These are phyloP conservation scores for Claviceps citrina DNA, from an alignment of 2,329 filamentous ascomycete genomes.

Conservation along the genomic window DNA sequence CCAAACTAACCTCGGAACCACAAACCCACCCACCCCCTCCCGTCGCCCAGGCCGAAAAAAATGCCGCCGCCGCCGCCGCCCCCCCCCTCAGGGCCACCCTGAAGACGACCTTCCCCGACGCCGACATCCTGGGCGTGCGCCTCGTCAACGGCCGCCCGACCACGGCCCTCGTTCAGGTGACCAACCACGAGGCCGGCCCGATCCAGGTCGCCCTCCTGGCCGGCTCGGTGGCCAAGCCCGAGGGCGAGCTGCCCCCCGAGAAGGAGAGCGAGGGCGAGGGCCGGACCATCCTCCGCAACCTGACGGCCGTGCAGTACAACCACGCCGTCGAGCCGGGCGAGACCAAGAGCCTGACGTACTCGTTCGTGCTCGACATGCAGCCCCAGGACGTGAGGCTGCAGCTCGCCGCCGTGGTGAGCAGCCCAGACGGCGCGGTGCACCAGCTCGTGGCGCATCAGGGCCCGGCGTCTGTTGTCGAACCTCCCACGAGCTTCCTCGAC, in stretches of 20 bases:
- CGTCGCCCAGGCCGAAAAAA: no score
- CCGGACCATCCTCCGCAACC: conserved; percentile 59
- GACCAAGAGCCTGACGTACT: conserved; percentile 63
- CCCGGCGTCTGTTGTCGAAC: conserved; percentile 74
- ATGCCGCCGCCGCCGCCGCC: background rate
- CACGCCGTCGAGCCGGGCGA: conserved; percentile 60
- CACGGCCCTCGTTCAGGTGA: conserved; percentile 64
- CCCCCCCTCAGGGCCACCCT: conserved; percentile 34
- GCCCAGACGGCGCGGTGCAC: conserved; percentile 52
- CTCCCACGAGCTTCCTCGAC: conserved; percentile 81
- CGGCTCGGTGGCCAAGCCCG: conserved; percentile 51
- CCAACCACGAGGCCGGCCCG: conserved; percentile 65
- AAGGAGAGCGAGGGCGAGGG: conserved; percentile 25
- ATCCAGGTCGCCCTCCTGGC: conserved; percentile 63
- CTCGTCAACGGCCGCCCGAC: conserved; percentile 85
- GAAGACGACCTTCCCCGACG: conserved; percentile 46
- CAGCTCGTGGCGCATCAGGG: conserved; percentile 69
- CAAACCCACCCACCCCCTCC: no score
- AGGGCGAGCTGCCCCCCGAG: conserved; percentile 34
- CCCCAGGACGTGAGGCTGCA: conserved; percentile 75
- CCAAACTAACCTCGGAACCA: no score
- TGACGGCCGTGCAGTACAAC: conserved; percentile 63
- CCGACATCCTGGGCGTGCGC: conserved; percentile 88
- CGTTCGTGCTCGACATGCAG: conserved; percentile 80
- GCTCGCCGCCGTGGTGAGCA: conserved; percentile 58